Base-by-base conservation (phyloP, 805 yeast species). In the Lachancea mirantina region DNA sequence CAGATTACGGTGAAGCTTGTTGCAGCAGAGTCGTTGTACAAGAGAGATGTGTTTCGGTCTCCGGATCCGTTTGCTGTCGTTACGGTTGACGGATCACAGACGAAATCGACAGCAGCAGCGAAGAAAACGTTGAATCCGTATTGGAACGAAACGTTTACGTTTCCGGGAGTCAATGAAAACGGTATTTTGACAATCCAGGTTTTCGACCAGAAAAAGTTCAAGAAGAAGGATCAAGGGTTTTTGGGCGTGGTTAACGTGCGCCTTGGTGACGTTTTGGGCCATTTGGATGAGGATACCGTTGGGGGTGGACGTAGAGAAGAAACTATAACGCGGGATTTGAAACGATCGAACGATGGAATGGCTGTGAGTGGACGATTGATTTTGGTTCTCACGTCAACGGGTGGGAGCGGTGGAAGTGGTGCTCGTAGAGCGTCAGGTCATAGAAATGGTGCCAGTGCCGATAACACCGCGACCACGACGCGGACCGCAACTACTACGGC, bases 61-160 rank as follows among this genome's bases (percentile, higher is more conserved):
- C 98, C 99, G 2, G 98, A 92, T 59, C 98, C 99, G 8, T 92
- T 92, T 64, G 96, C 96, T 2, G 97, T 92, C 21, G 67, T 92
- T 41, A 89, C 97, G 8, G 88, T 92, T n/a, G 98, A 92, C 59
- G 97, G 97, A 4, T 78, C 84, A 14, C 98, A 92, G 56, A 92
- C 97, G 2, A 85, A 85, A 53, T 82, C 96, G 13, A 92, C 99
- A 2, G 76, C 85, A 31, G 92, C 95, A 21, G 92, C 94, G 19
- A 84, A 85, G 52, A 87, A 84, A 61, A 92, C 97, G 2, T 65
- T 89, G 47, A 85, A 92, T 52, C 99, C 99, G 8, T 92, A 88
- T 62, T 92, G 99, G 99, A 88, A 92, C 61, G 96, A 92, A 61
- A 65, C 82, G 2, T 92, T 89, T 52, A 73, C 74, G 35, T 87